Base-by-base conservation (phyloP, 805 yeast species). In the Candida oleophila region DNA sequence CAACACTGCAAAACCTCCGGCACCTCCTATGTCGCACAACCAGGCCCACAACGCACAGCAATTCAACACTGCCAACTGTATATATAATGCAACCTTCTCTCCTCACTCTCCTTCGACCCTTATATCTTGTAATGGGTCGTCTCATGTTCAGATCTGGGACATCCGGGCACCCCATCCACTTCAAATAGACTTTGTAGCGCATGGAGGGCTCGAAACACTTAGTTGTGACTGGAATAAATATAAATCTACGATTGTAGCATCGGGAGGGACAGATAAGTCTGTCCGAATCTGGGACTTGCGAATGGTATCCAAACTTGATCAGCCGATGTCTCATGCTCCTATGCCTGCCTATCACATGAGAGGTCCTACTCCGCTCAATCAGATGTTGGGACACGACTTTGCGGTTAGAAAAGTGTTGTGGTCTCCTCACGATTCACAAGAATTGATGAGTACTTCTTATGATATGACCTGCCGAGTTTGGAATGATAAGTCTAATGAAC, bases 381-480 rank as follows among this genome's bases (percentile, higher is more conserved):
- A 87, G 62, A 69, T 91, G 19, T 65, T 79, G 25, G 97, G 96
- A 4, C 98, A 92, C 65, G 94, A 89, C 42, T 84, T 87, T 57
- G 97, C 98, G 0, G 86, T 94, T 9, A 71, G 96, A 49, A 81
- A 81, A 58, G 82, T 91, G 3, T 71, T 78, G 37, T 92, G 97
- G 97, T 86, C 95, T 2, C 97, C 98, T 1, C 97, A 92, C 66
- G 71, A 74, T 39, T 78, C 87, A 3, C 84, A 82, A 47, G 80
- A 81, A 49, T 64, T 94, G 35, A 61, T 91, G 49, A 81, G 89
- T 43, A 80, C 89, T 5, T 85, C 96, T 7, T 92, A 91, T 63
- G 99, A 92, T 62, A 92, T 92, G 97, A 87, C 95, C 0, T 85
- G 88, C 36, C 72, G 90, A 48, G 82, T 92, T 1, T 92, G 98